These are phyloP conservation scores for Raphanus raphanistrum DNA, from an alignment of 345 rosid genomes.

Conservation along the genomic window DNA sequence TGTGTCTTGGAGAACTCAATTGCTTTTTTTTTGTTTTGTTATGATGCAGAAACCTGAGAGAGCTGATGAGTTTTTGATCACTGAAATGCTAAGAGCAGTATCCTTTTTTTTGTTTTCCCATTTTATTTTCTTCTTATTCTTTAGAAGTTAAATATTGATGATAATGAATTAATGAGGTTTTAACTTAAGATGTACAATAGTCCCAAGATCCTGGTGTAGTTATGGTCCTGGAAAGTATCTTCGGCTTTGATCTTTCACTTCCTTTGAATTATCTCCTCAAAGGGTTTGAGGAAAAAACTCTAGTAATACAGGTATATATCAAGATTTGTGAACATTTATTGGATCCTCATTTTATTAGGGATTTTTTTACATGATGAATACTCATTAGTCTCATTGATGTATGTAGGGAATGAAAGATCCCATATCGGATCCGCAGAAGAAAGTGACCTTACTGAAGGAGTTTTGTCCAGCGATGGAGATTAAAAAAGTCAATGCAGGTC, in stretches of 20 bases:
- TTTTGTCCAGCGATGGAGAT: conserved; percentile 51
- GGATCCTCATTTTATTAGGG: background rate
- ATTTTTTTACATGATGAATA: background rate
- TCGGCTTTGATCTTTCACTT: conserved; percentile 75
- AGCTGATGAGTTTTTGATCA: conserved; percentile 73
- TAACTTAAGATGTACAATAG: conserved; percentile 56
- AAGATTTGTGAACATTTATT: background rate
- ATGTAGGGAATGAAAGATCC: conserved; percentile 88
- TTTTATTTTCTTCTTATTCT: background rate
- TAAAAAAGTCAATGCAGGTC: conserved; percentile 71
- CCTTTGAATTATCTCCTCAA: conserved; percentile 75
- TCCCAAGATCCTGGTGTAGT: conserved; percentile 80
- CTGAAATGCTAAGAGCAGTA: conserved; percentile 93
- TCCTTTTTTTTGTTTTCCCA: conserved; percentile 45
- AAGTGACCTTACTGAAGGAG: conserved; percentile 62
- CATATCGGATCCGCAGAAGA: conserved; percentile 56
- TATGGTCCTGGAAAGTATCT: conserved; percentile 79
- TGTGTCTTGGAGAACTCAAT: background rate
- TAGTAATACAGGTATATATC: conserved; percentile 74
- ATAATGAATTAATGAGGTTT: conserved; percentile 12
- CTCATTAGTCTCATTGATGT: background rate
- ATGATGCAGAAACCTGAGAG: conserved; percentile 61
- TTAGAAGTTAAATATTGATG: background rate
- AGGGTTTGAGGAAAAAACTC: conserved; percentile 54
- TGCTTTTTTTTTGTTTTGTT: conserved; percentile 1